phyloP scores from a whole-genome alignment of 495 filamentous ascomycete species.

The Penicillium simplicissimum region DNA sequence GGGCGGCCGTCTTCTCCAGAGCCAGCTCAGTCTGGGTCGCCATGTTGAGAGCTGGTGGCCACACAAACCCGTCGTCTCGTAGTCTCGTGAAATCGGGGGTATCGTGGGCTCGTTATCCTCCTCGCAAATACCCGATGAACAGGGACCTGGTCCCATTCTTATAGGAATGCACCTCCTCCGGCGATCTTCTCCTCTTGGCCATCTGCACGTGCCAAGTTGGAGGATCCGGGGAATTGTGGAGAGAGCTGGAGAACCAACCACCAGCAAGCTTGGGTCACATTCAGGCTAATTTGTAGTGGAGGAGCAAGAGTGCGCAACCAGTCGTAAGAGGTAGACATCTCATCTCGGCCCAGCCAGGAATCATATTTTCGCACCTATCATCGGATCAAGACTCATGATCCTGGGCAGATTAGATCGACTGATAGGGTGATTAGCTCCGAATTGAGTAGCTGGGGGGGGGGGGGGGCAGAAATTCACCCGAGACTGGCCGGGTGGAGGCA shows the following conservation, averaged over 20 bases:
- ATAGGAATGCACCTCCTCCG: constrained; percentile 13
- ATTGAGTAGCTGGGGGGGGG: no score
- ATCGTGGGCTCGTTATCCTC: background rate
- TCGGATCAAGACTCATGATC: background rate
- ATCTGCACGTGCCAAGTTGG: constrained; percentile 10
- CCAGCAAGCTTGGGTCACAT: background rate
- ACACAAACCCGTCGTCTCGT: no score
- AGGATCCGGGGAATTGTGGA: constrained; percentile 14
- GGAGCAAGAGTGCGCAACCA: background rate
- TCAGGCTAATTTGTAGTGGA: constrained; percentile 17
- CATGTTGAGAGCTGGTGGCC: constrained; percentile 9
- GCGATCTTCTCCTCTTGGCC: background rate
- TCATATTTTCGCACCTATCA: constrained; percentile 28
- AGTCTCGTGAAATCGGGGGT: no score
- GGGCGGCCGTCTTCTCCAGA: constrained; percentile 27
- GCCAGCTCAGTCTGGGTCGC: constrained; percentile 21
- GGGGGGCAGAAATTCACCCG: no score
- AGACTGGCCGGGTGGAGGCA: no score
- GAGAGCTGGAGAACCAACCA: constrained; percentile 9
- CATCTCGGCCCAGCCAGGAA: background rate
- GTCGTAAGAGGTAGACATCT: background rate
- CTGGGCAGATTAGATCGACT: background rate
- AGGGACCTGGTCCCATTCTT: background rate
- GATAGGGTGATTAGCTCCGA: background rate
- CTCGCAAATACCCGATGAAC: background rate